Base-by-base conservation (phyloP, 139 green algal genomes). In the Haematococcus lacustris region DNA sequence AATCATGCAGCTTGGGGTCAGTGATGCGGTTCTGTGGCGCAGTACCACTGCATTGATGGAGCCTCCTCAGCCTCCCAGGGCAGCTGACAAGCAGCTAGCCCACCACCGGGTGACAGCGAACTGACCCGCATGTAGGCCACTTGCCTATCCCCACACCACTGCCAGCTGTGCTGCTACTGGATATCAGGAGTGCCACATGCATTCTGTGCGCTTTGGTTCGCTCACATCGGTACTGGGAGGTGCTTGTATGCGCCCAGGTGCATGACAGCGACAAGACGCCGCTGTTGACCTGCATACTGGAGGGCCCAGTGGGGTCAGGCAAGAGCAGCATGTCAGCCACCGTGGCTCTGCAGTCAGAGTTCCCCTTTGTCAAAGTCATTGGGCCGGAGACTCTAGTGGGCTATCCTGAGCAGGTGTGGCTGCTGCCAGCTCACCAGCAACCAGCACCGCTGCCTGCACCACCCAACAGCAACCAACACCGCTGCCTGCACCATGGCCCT, bases 251-350 rank as follows among this genome's bases (percentile, higher is more conserved):
- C 38, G 23, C 76, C 38, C 78, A 96, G 86, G 91, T 94, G 2
- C 41, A 79, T 30, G 77, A 74, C 47, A 93, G 87, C 75, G 89
- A 90, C 3, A 89, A 92, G 73, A 98, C 92, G 21, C 92, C 92
- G 7, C 73, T 98, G 74, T 60, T 98, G 23, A 91, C 88, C 3
- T 89, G 84, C 43, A 72, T 98, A 39, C 82, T 99, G 34, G 93
- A 98, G 71, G 94, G 94, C 0, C 80, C 86, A 21, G 71, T 61
- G 4, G 95, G 95, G 43, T 88, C 81, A 30, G 95, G 95, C 70
- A 99, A 98, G 80, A 97, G 91, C 5, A 95, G 95, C 2, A 86
- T 99, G 32, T 95, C 95, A 17, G 89, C 95, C 38, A 91, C 88
- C 1, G 59, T 95, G 13, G 93, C 89, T 1, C 86, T 97, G 3